Conservation (phyloP, 2,329 filamentous ascomycete species). For the Clonostachys byssicola region DNA sequence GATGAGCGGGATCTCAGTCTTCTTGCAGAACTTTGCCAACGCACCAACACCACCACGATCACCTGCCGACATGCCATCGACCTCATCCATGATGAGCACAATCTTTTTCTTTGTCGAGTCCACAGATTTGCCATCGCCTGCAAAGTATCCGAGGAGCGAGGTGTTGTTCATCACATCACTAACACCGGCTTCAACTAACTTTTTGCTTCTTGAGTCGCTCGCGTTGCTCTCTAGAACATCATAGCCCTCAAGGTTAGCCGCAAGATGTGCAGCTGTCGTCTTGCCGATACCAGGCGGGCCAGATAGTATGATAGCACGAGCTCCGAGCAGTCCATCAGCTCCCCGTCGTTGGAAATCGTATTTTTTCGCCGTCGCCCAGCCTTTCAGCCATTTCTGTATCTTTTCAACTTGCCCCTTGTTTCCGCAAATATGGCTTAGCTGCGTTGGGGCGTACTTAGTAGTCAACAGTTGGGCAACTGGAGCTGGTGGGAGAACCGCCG, state of each 20-base stretch:
- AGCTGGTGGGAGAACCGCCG: constrained; percentile 22
- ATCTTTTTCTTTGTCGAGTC: constrained; percentile 85
- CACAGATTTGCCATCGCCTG: constrained; percentile 75
- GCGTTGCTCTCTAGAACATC: constrained; percentile 95
- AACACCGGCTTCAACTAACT: constrained; percentile 84
- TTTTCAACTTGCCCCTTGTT: constrained; percentile 90
- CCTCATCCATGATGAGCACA: constrained; percentile 97
- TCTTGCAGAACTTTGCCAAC: constrained; percentile 90
- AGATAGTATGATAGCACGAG: constrained; percentile 89
- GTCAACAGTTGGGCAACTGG: constrained; percentile 77
- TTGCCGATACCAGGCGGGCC: constrained; percentile 96
- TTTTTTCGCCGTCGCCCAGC: constrained; percentile 76
- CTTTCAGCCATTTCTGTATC: constrained; percentile 80
- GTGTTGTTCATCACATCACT: constrained; percentile 90
- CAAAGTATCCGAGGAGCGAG: constrained; percentile 87
- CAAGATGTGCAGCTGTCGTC: constrained; percentile 92
- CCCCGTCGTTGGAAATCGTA: constrained; percentile 79
- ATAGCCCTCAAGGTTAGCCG: constrained; percentile 88
- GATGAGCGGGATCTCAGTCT: constrained; percentile 91
- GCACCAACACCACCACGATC: constrained; percentile 95
- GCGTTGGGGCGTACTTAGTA: constrained; percentile 87
- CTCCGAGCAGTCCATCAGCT: constrained; percentile 76
- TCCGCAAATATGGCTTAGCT: constrained; percentile 84
- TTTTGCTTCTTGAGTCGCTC: constrained; percentile 94
- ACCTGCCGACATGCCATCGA: constrained; percentile 97